Conservation (phyloP, 1,139 yeast species). For the Hanseniaspora sp. region DNA sequence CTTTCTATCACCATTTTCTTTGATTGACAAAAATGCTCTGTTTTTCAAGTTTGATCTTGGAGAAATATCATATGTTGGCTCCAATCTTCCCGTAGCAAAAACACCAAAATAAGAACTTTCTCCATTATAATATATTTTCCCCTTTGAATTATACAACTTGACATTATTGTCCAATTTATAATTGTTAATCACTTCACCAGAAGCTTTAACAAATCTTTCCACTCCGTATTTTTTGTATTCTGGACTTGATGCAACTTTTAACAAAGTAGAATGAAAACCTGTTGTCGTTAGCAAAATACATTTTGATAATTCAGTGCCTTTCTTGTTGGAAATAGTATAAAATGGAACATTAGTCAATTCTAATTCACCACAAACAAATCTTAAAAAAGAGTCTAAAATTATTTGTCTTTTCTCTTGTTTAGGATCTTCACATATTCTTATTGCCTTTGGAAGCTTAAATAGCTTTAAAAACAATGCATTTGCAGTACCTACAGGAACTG, state of each 20-base stretch:
- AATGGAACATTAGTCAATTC: not conserved
- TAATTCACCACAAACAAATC: not conserved
- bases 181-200: not conserved
- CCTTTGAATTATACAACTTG: not conserved
- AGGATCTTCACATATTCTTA: not conserved
- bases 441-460: not conserved
- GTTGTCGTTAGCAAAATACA: conserved; percentile 4
- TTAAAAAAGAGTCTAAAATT: not conserved
- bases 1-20: not conserved
- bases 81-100: conserved; percentile 11
- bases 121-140: not conserved
- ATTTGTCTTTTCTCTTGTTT: not conserved
- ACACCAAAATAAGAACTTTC: conserved; percentile 14
- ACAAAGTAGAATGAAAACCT: conserved; percentile 11
- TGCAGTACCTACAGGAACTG: conserved; percentile 13
- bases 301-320: not conserved
- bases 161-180: not conserved
- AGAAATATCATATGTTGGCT: conserved; percentile 9
- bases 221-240: conserved; percentile 10
- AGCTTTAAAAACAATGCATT: conserved; percentile 12
- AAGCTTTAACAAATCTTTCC: conserved; percentile 11
- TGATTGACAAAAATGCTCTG: conserved; percentile 4
- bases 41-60: conserved; percentile 3
- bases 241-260: conserved; percentile 9
- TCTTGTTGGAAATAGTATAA: not conserved